Conservation (phyloP, 2,329 filamentous ascomycete genomes). For the Calonectria leucothoes region DNA sequence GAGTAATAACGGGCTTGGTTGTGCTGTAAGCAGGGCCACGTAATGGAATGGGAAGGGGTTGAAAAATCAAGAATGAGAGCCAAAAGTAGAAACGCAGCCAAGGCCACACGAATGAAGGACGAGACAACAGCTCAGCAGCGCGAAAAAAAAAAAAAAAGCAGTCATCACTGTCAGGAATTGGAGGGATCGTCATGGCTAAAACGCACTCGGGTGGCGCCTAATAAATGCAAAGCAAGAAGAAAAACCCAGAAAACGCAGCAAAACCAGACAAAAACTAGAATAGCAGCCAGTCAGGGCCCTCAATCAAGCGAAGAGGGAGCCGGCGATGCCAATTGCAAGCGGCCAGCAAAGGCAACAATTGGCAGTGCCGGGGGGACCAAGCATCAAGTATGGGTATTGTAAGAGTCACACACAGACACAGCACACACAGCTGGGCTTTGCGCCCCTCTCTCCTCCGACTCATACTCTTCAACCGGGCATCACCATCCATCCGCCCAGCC, state of each 20-base stretch:
- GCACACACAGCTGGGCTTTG: no score
- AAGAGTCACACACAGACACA: conserved; percentile 2
- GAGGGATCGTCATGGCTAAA: not conserved
- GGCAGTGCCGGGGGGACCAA: not conserved
- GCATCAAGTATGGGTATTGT: not conserved
- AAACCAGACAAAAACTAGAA: not conserved
- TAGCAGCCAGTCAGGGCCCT: not conserved
- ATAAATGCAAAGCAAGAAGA: not conserved
- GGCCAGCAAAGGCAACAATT: not conserved
- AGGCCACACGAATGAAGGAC: not conserved
- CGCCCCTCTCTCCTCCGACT: no score
- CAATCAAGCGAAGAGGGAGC: not conserved
- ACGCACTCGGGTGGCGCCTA: not conserved
- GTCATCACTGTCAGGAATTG: not conserved
- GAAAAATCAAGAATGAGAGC: no score
- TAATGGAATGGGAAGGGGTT: not conserved
- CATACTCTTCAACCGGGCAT: no score
- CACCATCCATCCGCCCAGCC: not conserved
- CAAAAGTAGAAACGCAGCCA: not conserved
- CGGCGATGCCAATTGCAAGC: not conserved
- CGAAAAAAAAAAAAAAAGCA: not conserved
- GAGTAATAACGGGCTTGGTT: conserved; percentile 7
- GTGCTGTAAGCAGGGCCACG: conserved; percentile 7
- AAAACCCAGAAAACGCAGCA: no score
- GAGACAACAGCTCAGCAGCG: not conserved